Conservation (phyloP, 768 basidiomycete genomes). For the Phylloporus sp. region DNA sequence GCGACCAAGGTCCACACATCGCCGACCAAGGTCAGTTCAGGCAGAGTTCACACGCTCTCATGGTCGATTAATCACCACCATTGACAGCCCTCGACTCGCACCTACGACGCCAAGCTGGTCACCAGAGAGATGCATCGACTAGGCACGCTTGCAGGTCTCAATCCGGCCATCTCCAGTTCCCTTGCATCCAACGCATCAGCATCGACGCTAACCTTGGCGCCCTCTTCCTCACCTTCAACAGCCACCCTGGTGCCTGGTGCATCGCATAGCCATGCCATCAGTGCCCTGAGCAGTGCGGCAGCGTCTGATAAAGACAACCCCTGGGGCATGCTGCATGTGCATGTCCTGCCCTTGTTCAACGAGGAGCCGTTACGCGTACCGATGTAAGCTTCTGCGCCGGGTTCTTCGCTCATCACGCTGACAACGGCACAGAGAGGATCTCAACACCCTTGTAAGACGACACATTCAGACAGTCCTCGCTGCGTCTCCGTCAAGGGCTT, state of each 20-base stretch:
- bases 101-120: constrained; percentile 76
- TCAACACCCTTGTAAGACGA: constrained; percentile 74
- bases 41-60: constrained; percentile 16
- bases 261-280: constrained; percentile 30
- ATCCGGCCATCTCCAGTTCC: constrained; percentile 38
- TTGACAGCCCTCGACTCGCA: constrained; percentile 55
- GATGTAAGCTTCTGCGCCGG: constrained; percentile 48
- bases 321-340: constrained; percentile 80
- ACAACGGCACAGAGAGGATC: constrained; percentile 62
- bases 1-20: constrained; percentile 30
- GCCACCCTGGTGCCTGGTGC: constrained; percentile 26
- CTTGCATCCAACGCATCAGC: constrained; percentile 44
- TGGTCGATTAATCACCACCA: constrained; percentile 6
- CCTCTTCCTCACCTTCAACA: constrained; percentile 36
- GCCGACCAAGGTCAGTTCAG: constrained; percentile 31
- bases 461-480: constrained; percentile 75
- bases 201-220: constrained; percentile 39
- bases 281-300: constrained; percentile 16
- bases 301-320: constrained; percentile 55
- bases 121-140: constrained; percentile 83
- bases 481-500: constrained; percentile 65
- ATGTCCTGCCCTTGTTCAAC: constrained; percentile 88
- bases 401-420: background rate
- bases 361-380: constrained; percentile 80
- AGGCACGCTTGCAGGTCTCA: constrained; percentile 54